phyloP scores from a whole-genome alignment of 1,284 basidiomycete species.

The Trametes pubescens region DNA sequence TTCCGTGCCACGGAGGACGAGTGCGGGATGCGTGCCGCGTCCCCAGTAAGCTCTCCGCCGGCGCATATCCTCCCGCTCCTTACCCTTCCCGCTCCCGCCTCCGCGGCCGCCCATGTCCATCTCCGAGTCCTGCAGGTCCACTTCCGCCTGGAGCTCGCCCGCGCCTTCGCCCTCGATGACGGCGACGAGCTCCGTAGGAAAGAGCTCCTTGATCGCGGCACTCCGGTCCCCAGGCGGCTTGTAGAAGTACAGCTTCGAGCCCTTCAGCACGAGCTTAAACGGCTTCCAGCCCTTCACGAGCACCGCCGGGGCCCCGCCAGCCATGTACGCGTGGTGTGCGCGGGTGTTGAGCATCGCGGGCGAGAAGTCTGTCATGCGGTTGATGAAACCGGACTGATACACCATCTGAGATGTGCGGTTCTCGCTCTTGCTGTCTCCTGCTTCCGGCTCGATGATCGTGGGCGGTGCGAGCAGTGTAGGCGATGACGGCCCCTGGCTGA shows the following conservation, averaged over 20 bases:
- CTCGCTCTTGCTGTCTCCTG: conserved; percentile 26
- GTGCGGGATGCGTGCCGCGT: conserved; percentile 74
- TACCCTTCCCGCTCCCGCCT: conserved; percentile 41
- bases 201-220: conserved; percentile 72
- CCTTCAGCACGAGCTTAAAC: conserved; percentile 82
- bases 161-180: conserved; percentile 55
- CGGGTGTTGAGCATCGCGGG: conserved; percentile 45
- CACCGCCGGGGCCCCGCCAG: conserved; percentile 34
- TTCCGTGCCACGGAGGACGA: conserved; percentile 52
- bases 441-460: conserved; percentile 53
- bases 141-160: conserved; percentile 34
- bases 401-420: conserved; percentile 81
- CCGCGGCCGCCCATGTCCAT: conserved; percentile 38
- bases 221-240: conserved; percentile 77
- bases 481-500: conserved; percentile 38
- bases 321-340: conserved; percentile 43
- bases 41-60: conserved; percentile 84
- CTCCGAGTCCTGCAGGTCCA: conserved; percentile 46
- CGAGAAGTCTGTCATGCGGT: conserved; percentile 65
- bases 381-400: conserved; percentile 77
- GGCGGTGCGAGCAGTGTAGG: conserved; percentile 61
- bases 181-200: conserved; percentile 69
- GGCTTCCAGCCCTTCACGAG: conserved; percentile 81
- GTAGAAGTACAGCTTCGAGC: conserved; percentile 83
- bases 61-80: conserved; percentile 50